A percentile compares a stretch with the other conserved stretches of the same genome.
These are phyloP conservation scores for Quercus lobata DNA, from an alignment of 331 rosid species.

Conservation along the genomic window DNA sequence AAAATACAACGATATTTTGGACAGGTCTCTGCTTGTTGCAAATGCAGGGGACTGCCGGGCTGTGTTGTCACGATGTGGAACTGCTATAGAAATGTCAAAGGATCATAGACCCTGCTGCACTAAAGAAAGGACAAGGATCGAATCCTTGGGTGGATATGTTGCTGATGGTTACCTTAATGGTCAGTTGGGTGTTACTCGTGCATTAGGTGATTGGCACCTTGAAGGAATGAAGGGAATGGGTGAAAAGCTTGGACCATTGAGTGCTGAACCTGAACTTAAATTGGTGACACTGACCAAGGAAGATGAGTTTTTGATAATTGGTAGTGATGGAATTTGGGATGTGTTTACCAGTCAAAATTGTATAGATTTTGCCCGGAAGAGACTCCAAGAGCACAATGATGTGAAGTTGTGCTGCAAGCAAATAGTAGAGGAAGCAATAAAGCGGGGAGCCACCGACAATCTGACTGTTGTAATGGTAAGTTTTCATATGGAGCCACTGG, in stretches of 20 bases:
- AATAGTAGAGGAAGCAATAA: slow-evolving; percentile 71
- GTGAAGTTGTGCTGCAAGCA: slow-evolving; percentile 73
- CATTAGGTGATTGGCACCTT: slow-evolving; percentile 90
- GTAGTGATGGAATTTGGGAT: slow-evolving; percentile 94
- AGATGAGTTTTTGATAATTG: slow-evolving; percentile 86
- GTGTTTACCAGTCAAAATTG: slow-evolving; percentile 75
- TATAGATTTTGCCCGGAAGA: slow-evolving; percentile 61
- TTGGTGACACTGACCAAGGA: slow-evolving; percentile 60
- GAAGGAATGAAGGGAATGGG: slow-evolving; percentile 82
- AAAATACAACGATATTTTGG: not conserved
- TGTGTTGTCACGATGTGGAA: slow-evolving; percentile 60
- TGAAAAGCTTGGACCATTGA: slow-evolving; percentile 72
- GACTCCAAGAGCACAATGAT: slow-evolving; percentile 82
- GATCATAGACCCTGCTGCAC: slow-evolving; percentile 72
- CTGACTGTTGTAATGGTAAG: slow-evolving; percentile 73
- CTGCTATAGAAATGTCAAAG: slow-evolving; percentile 71
- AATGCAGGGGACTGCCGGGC: slow-evolving; percentile 97
- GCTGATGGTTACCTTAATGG: slow-evolving; percentile 75
- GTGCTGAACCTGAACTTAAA: slow-evolving; percentile 83
- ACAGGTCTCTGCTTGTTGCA: slow-evolving; percentile 88
- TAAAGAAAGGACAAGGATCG: slow-evolving; percentile 61
- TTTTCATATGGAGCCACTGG: slow-evolving; percentile 79
- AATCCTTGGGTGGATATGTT: slow-evolving; percentile 67
- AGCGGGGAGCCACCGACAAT: slow-evolving; percentile 65
- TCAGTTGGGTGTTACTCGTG: slow-evolving; percentile 75